phyloP scores from a whole-genome alignment of 2,329 filamentous ascomycete species.

The Cladosporium sp. region DNA sequence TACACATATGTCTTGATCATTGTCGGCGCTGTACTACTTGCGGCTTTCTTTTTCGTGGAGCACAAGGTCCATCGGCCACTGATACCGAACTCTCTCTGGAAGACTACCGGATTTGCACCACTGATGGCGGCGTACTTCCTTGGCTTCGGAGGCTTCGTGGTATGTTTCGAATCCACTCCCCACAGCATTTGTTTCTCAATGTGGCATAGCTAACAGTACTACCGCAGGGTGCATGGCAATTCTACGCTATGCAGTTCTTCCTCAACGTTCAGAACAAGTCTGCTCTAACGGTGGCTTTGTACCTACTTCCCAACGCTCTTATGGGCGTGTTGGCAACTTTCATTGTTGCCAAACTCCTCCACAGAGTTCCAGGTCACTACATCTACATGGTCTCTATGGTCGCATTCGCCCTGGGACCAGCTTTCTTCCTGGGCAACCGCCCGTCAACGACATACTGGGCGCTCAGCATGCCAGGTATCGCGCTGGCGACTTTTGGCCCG shows the following conservation, averaged over 20 bases:
- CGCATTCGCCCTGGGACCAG: slow-evolving; percentile 41
- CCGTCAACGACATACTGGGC: slow-evolving; percentile 47
- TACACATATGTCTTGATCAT: slow-evolving; percentile 41
- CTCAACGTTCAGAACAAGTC: slow-evolving; percentile 41
- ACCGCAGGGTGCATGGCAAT: slow-evolving; percentile 29
- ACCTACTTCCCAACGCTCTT: slow-evolving; percentile 48
- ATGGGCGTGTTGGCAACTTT: slow-evolving; percentile 48
- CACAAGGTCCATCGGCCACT: slow-evolving; percentile 35
- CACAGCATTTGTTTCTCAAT: background rate
- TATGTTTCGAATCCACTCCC: slow-evolving; percentile 32
- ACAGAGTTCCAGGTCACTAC: slow-evolving; percentile 48
- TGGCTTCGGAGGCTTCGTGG: slow-evolving; percentile 38
- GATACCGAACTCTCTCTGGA: slow-evolving; percentile 43
- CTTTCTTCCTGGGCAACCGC: slow-evolving; percentile 45
- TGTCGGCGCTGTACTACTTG: slow-evolving; percentile 34
- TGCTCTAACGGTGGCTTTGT: slow-evolving; percentile 45
- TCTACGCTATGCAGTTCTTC: slow-evolving; percentile 44
- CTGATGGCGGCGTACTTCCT: slow-evolving; percentile 41
- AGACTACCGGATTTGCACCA: slow-evolving; percentile 45
- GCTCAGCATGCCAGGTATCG: slow-evolving; percentile 47
- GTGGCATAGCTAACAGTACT: background rate
- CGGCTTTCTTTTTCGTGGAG: slow-evolving; percentile 36
- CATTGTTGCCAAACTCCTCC: slow-evolving; percentile 49
- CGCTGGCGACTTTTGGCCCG: slow-evolving; percentile 49
- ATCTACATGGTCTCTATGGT: slow-evolving; percentile 49